Conservation (phyloP, 805 yeast genomes). For the Maudiozyma pseudohumilis region DNA sequence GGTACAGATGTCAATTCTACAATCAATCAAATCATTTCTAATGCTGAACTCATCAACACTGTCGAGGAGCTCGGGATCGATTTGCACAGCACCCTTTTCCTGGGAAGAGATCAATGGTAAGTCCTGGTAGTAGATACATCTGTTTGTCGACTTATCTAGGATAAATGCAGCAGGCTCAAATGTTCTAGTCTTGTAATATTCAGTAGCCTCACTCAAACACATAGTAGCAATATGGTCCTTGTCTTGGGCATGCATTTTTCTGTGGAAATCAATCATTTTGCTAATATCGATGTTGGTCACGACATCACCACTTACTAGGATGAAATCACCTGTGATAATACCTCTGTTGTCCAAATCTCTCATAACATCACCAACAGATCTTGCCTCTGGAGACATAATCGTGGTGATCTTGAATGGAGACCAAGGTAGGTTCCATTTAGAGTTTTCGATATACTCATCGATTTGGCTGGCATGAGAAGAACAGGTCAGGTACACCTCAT, state of each 20-base stretch:
- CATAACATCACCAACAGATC: slow-evolving; percentile 96
- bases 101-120: slow-evolving; percentile 47
- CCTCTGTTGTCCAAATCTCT: slow-evolving; percentile 90
- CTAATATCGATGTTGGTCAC: slow-evolving; percentile 83
- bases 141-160: slow-evolving; percentile 59
- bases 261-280: slow-evolving; percentile 64
- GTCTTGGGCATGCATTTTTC: slow-evolving; percentile 59
- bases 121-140: slow-evolving; percentile 78
- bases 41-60: slow-evolving; percentile 63
- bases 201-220: slow-evolving; percentile 80
- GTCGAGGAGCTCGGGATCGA: slow-evolving; percentile 78
- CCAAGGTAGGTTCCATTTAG: slow-evolving; percentile 58
- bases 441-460: slow-evolving; percentile 64
- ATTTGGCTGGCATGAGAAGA: slow-evolving; percentile 85
- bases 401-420: slow-evolving; percentile 78
- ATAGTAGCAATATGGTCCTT: slow-evolving; percentile 90
- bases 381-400: slow-evolving; percentile 72
- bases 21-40: slow-evolving; percentile 90
- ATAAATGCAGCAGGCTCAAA: slow-evolving; percentile 80
- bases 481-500: slow-evolving; percentile 84
- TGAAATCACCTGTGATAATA: slow-evolving; percentile 78
- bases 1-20: slow-evolving; percentile 92
- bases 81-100: slow-evolving; percentile 41
- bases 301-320: slow-evolving; percentile 87
- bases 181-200: slow-evolving; percentile 76